Conservation (phyloP, 169 alveolate species). For the Plasmodium blacklocki region DNA sequence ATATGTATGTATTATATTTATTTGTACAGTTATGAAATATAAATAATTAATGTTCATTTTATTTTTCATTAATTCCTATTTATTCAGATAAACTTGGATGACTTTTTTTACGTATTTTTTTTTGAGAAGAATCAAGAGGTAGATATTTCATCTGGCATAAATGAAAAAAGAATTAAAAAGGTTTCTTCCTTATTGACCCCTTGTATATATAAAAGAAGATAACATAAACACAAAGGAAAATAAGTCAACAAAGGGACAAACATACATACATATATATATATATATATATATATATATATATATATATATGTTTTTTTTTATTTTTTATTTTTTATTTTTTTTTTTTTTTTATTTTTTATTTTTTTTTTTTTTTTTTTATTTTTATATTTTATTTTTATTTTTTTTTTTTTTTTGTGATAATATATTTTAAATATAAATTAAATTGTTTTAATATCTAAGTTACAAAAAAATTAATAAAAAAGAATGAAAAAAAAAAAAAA, state of each 20-base stretch:
- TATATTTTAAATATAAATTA: too few relatives aligned
- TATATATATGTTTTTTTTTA: too few relatives aligned
- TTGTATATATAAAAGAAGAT: conserved; percentile 63
- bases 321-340: too few relatives aligned
- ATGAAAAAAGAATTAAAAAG: conserved; percentile 34
- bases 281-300: background rate
- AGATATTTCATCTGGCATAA: background rate
- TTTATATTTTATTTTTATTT: too few relatives aligned
- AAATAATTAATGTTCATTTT: background rate
- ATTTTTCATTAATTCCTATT: conserved; percentile 1
- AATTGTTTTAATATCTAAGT: background rate
- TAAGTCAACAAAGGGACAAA: background rate
- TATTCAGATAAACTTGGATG: conserved; percentile 45
- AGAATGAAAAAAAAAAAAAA: background rate
- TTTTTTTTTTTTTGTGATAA: too few relatives aligned
- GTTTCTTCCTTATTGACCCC: conserved; percentile 49
- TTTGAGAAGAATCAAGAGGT: conserved; percentile 56
- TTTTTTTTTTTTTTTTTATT: too few relatives aligned
- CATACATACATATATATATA: background rate
- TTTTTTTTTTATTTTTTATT: too few relatives aligned
- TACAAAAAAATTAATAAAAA: background rate
- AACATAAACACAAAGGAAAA: background rate
- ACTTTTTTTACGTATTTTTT: conserved; percentile 50
- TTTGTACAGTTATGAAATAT: background rate
- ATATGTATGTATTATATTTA: background rate